Base-by-base conservation (phyloP, 2,329 filamentous ascomycete species). In the Fusarium austroafricanum region DNA sequence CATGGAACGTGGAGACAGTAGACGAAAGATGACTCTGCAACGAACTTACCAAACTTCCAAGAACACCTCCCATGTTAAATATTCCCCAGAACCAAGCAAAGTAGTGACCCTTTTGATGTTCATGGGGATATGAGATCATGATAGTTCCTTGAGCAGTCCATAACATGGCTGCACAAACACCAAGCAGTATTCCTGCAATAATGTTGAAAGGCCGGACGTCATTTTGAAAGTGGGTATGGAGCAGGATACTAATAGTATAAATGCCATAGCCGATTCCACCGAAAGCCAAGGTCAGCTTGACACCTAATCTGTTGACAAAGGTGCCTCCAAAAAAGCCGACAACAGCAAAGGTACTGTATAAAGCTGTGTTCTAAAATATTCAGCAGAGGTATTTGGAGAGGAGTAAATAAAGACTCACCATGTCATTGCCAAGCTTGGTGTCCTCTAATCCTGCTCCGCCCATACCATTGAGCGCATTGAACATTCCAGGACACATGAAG, bases 31-130 rank as follows among this genome's bases (percentile, higher is more conserved):
- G 10, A n/a, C 4, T n/a, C 7, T 0, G 7, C 0, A 12, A 10
- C 10, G 6, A 2, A 73, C 80, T 71, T 75, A 84, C 81, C 75
- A 90, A 79, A 72, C 90, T 89, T 61, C 94, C 94, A 76, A 97
- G 92, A 58, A 97, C 94, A 72, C 89, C 93, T 70, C 94, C 94
- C 60, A 96, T 79, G 78, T 97, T 97, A 84, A 97, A 97, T 73
- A 97, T 96, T 75, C 94, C 89, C 94, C 94, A 97, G 81, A 97
- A 97, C 82, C 89, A 90, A 57, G 92, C 92, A 77, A 97, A 96
- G 79, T 93, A 97, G 63, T 90, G 89, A 29, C 94, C 94, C 83
- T 97, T 97, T 64, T 89, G 87, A 23, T 87, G 80, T 79, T 97
- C 94, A 18, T 87, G 83, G 0, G 94, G 94, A 75, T 97, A 97